Conservation (phyloP, 2,329 filamentous ascomycete species). For the Aspergillaceae sp. region DNA sequence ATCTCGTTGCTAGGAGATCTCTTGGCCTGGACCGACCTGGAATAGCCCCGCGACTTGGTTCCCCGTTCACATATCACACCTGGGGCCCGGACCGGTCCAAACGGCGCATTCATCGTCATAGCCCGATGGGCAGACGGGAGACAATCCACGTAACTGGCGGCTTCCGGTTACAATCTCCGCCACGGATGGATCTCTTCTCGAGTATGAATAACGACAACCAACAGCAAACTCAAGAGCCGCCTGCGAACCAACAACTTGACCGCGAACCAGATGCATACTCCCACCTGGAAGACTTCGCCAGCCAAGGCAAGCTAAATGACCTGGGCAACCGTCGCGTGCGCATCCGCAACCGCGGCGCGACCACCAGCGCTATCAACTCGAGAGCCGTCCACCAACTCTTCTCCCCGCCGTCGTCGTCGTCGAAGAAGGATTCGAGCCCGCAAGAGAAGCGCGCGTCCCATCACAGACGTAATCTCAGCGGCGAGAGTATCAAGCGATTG, state of each 20-base stretch:
- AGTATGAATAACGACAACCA: conserved; percentile 40
- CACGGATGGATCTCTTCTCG: conserved; percentile 47
- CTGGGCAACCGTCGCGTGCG: conserved; percentile 49
- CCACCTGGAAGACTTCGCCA: conserved; percentile 42
- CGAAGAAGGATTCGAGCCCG: conserved; percentile 15
- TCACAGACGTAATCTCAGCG: conserved; percentile 24
- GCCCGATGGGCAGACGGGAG: conserved; percentile 29
- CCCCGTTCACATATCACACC: conserved; percentile 42
- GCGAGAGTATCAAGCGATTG: conserved; percentile 37
- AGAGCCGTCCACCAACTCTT: conserved; percentile 48
- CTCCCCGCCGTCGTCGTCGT: conserved; percentile 38
- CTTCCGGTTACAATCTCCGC: conserved; percentile 42
- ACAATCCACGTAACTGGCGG: conserved; percentile 38
- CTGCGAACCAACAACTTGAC: conserved; percentile 20
- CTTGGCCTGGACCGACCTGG: conserved; percentile 12
- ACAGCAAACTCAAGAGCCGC: conserved; percentile 29
- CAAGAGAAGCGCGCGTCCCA: conserved; percentile 16
- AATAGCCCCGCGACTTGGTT: conserved; percentile 38
- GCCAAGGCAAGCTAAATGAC: conserved; percentile 33
- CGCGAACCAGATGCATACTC: conserved; percentile 52
- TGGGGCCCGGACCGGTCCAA: conserved; percentile 39
- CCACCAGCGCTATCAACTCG: conserved; percentile 48
- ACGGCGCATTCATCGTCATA: conserved; percentile 22
- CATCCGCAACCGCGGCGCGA: conserved; percentile 54
- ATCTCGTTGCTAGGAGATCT: conserved; percentile 7